Conservation (phyloP, 73 alveolate species). For the Durusdinium trenchii region DNA sequence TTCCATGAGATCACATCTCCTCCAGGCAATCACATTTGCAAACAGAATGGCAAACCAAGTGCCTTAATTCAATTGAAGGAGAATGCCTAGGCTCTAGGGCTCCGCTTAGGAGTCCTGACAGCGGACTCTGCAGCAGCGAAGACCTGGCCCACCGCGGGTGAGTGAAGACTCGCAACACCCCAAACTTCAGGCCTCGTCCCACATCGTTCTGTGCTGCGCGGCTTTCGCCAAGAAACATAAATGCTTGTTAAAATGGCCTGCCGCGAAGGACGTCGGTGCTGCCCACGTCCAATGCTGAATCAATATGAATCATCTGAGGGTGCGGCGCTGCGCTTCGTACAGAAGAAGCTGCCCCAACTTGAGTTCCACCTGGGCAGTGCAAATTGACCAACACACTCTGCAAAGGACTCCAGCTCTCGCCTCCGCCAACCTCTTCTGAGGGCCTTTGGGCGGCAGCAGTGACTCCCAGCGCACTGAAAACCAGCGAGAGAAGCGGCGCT, state of each 20-base stretch:
- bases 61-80: background rate
- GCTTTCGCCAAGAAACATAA: constrained; percentile 18
- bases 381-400: background rate
- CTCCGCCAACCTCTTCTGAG: constrained; percentile 46
- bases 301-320: background rate
- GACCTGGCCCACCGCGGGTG: constrained; percentile 33
- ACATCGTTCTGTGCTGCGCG: constrained; percentile 21
- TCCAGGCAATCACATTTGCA: background rate
- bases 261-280: too few species aligned
- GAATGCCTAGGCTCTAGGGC: background rate
- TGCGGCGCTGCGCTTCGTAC: constrained; percentile 45
- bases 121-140: background rate
- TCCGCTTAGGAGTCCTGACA: background rate
- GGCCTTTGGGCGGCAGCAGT: constrained; percentile 23
- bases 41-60: background rate
- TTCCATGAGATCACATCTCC: constrained; percentile 37
- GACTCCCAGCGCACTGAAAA: constrained; percentile 48
- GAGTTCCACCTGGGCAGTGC: background rate
- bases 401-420: background rate
- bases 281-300: background rate
- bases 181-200: background rate
- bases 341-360: constrained; percentile 34
- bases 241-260: constrained; percentile 27
- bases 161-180: background rate
- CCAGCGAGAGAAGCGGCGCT: constrained; percentile 37